These are phyloP conservation scores for Leccinum subrobustum DNA, from an alignment of 1,284 basidiomycete genomes.

Conservation along the genomic window DNA sequence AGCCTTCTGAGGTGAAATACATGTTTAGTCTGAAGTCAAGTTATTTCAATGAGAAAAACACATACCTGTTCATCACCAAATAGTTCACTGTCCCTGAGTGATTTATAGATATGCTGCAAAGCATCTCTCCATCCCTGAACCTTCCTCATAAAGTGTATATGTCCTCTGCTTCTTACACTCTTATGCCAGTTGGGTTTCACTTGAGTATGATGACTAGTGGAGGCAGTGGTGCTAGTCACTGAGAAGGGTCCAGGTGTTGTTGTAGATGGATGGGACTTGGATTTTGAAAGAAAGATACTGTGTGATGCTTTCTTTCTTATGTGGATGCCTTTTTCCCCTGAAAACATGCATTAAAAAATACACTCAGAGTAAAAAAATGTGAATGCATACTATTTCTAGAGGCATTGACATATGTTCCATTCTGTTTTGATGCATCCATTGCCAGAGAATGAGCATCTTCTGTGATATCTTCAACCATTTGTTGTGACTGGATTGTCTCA, in stretches of 20 bases:
- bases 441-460: background rate
- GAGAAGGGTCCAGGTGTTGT: background rate
- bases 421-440: background rate
- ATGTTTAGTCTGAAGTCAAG: background rate
- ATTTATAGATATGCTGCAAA: slow-evolving; percentile 6
- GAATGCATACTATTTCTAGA: background rate
- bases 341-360: too few species aligned
- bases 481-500: background rate
- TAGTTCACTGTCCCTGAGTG: background rate
- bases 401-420: background rate
- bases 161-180: background rate
- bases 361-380: background rate
- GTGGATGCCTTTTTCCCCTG: background rate
- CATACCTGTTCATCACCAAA: slow-evolving; percentile 26
- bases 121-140: slow-evolving; percentile 15
- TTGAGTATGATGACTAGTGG: background rate
- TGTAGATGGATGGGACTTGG: background rate
- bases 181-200: background rate
- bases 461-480: background rate
- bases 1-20: slow-evolving; percentile 5
- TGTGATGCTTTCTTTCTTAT: background rate
- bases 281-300: background rate
- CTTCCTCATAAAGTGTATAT: background rate
- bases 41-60: background rate
- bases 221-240: background rate